Conservation (phyloP, 2,329 filamentous ascomycete species). For the Aureobasidium sp. region DNA sequence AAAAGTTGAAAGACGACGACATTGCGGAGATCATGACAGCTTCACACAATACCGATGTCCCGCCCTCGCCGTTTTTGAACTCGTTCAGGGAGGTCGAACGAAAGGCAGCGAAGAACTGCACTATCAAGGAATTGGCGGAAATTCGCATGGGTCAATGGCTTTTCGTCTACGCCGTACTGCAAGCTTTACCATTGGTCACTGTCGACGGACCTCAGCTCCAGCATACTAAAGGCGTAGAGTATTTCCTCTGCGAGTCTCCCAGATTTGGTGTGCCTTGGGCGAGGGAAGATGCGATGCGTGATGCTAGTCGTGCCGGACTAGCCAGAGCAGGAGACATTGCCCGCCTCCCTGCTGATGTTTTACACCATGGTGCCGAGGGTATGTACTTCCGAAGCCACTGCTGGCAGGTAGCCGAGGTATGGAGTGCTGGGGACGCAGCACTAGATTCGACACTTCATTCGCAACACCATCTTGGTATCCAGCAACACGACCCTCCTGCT, state of each 20-base stretch:
- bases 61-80: constrained; percentile 53
- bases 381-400: constrained; percentile 61
- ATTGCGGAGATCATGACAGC: constrained; percentile 66
- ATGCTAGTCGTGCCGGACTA: constrained; percentile 55
- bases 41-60: constrained; percentile 70
- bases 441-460: constrained; percentile 21
- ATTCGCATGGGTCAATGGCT: constrained; percentile 71
- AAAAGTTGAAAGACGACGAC: constrained; percentile 70
- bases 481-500: constrained; percentile 9
- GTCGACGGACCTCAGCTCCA: constrained; percentile 64
- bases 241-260: constrained; percentile 71
- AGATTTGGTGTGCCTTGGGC: constrained; percentile 67
- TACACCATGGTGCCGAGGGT: constrained; percentile 58
- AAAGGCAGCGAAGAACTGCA: constrained; percentile 56
- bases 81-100: constrained; percentile 64
- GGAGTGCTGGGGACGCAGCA: constrained; percentile 40
- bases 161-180: constrained; percentile 69
- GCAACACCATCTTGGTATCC: constrained; percentile 20
- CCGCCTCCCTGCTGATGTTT: constrained; percentile 52
- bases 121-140: constrained; percentile 58
- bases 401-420: constrained; percentile 55
- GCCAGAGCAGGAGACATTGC: constrained; percentile 61
- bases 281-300: constrained; percentile 46
- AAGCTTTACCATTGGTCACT: constrained; percentile 68
- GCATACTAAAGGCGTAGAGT: constrained; percentile 64